Conservation (phyloP, 2,329 filamentous ascomycete genomes). For the Fusarium sterilihyphosum region DNA sequence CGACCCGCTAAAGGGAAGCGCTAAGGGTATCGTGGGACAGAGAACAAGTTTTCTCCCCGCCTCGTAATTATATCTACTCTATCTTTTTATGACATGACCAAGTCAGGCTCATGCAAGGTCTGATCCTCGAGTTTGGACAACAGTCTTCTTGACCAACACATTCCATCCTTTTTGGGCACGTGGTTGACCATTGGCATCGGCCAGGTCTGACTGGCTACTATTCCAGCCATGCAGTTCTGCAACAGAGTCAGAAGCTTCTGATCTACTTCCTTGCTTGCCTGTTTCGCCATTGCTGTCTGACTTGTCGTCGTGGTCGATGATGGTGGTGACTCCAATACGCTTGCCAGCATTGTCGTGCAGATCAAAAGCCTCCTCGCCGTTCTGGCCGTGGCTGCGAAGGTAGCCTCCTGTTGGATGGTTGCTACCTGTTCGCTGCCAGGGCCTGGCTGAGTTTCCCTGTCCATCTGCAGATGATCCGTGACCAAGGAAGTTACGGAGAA, state of each 20-base stretch:
- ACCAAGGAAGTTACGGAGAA: slow-evolving; percentile 7
- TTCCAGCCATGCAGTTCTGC: slow-evolving; percentile 31
- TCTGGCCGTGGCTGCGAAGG: slow-evolving; percentile 30
- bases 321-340: slow-evolving; percentile 34
- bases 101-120: background rate
- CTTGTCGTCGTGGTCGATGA: slow-evolving; percentile 33
- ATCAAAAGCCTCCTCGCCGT: slow-evolving; percentile 11
- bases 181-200: slow-evolving; percentile 1
- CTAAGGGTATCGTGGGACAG: background rate
- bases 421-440: slow-evolving; percentile 34
- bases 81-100: background rate
- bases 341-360: slow-evolving; percentile 16
- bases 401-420: slow-evolving; percentile 29
- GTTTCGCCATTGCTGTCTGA: background rate
- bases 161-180: slow-evolving; percentile 32
- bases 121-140: slow-evolving; percentile 34
- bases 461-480: slow-evolving; percentile 12
- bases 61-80: background rate
- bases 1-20: background rate
- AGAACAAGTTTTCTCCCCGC: background rate
- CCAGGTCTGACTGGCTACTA: slow-evolving; percentile 37
- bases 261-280: slow-evolving; percentile 12
- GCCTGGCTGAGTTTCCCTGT: slow-evolving; percentile 29
- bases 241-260: slow-evolving; percentile 15
- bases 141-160: slow-evolving; percentile 39